Evolutionary conservation across 1,284 basidiomycete species (phyloP), one percentile per base, ranked within the genome.

Genomic region (Caloboletus inedulis): DNA sequence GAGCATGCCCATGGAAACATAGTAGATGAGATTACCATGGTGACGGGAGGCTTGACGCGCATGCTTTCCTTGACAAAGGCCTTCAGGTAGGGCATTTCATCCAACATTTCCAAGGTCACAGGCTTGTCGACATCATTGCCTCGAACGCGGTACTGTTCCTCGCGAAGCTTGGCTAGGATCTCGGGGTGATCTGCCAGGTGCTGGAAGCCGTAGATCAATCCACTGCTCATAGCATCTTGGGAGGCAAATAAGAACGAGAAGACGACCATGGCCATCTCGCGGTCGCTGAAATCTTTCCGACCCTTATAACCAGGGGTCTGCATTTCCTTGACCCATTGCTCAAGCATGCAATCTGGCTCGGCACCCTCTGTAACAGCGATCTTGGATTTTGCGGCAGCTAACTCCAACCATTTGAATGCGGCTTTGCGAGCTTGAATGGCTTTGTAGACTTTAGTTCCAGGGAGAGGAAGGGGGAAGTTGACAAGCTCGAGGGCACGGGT

Each of bases 151-250:
- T 89, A 86, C 71, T 98, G 95, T 75, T 99, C 96, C 66, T 89
- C 91, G 51, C 90, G 83, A 61, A 99, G 82, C 75, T 97, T 98
- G 47, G 82, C 85, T 60, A 97, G 75, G 52, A 97, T 75, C 25
- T 95, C 89, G 4, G 96, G 96, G 64, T 91, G 81, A 72, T 99
- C 96, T 41, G 92, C 91, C 44, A 98, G 80, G 71, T 96, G 91
- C 75, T 99, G 97, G 84, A 99, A 96, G 41, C 87, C 87, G 72
- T 93, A 98, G 65, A 95, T 92, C 59, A 95, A 76, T 49, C 92
- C 92, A 56, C 87, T 90, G 67, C 91, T 92, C 96, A 99, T 98
- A 56, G 96, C 96, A 69, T 99, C 96, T 76, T 99, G 96, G 25
- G 89, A 93, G 9, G 97, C 96, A 65, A 99, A 99, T 54, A 99